These are phyloP conservation scores for Amanita exitialis DNA, from an alignment of 768 basidiomycete genomes.

Conservation along the genomic window DNA sequence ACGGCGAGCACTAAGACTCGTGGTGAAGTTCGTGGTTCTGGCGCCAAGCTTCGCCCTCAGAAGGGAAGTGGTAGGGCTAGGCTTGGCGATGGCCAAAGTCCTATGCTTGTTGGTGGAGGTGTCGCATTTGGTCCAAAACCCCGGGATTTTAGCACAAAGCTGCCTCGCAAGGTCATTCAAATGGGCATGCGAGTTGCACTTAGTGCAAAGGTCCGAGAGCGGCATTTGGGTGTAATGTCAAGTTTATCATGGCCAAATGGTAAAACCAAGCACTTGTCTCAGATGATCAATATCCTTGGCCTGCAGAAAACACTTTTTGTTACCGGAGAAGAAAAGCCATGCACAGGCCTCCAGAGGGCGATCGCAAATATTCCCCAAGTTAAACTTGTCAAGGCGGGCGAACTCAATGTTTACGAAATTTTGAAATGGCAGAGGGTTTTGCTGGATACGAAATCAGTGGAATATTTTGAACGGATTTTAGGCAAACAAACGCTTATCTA, in stretches of 20 bases:
- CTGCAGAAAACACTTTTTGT: constrained; percentile 73
- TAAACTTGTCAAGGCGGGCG: constrained; percentile 49
- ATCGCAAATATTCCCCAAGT: constrained; percentile 66
- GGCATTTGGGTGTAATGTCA: constrained; percentile 65
- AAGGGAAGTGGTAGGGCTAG: constrained; percentile 90
- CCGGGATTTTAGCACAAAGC: constrained; percentile 83
- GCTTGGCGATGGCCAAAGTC: constrained; percentile 79
- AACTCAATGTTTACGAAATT: constrained; percentile 73
- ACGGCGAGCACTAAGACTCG: constrained; percentile 89
- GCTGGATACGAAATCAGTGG: constrained; percentile 76
- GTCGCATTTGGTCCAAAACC: constrained; percentile 88
- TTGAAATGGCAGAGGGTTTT: constrained; percentile 78
- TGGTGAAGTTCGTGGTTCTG: constrained; percentile 82
- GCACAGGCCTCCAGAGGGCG: constrained; percentile 47
- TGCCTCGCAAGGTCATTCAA: constrained; percentile 86
- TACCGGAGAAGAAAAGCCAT: constrained; percentile 47
- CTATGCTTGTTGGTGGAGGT: constrained; percentile 87
- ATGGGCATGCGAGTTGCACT: constrained; percentile 92
- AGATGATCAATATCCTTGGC: constrained; percentile 52
- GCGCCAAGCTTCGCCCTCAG: constrained; percentile 81
- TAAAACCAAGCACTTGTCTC: constrained; percentile 61
- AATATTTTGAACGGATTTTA: constrained; percentile 59
- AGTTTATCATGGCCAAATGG: constrained; percentile 59
- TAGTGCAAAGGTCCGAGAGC: constrained; percentile 71
- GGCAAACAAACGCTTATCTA: constrained; percentile 23